These are phyloP conservation scores for Geranium brycei DNA, from an alignment of 345 rosid genomes.

Conservation along the genomic window DNA sequence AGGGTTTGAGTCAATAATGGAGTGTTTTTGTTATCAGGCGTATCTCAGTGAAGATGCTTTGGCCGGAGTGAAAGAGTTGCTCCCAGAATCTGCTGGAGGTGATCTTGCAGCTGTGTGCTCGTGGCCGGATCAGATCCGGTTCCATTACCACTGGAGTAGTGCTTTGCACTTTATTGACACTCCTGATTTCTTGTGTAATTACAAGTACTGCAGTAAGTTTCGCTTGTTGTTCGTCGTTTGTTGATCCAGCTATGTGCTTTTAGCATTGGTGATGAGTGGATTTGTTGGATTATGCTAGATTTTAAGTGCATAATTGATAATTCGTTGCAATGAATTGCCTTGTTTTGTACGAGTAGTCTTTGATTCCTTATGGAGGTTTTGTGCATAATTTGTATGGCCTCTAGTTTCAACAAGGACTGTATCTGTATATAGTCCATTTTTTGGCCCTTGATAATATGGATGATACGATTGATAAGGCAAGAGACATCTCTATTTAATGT, in stretches of 20 bases:
- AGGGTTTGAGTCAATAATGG: background rate
- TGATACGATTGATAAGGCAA: too few relatives aligned
- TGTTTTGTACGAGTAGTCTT: too few relatives aligned
- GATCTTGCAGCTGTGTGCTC: constrained; percentile 84
- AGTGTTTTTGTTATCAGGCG: constrained; percentile 24
- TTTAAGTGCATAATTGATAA: background rate
- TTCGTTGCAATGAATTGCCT: background rate
- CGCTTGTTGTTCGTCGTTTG: background rate
- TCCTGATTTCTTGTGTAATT: constrained; percentile 83
- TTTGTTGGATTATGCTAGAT: background rate
- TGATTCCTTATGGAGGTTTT: too few relatives aligned
- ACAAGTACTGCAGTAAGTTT: constrained; percentile 63
- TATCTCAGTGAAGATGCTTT: constrained; percentile 52
- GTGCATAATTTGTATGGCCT: too few relatives aligned
- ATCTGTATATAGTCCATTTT: background rate
- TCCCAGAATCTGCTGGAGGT: constrained; percentile 71
- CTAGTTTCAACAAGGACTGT: too few relatives aligned
- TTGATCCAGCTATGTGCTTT: too few relatives aligned
- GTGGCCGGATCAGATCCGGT: constrained; percentile 75
- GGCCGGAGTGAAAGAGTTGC: constrained; percentile 53
- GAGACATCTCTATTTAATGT: background rate
- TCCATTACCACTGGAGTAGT: constrained; percentile 63
- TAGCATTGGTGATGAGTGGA: too few relatives aligned
- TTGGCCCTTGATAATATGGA: background rate
- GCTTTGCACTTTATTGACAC: constrained; percentile 84